These are phyloP conservation scores for Trichoderma semiorbis DNA, from an alignment of 2,329 filamentous ascomycete species.

Conservation along the genomic window DNA sequence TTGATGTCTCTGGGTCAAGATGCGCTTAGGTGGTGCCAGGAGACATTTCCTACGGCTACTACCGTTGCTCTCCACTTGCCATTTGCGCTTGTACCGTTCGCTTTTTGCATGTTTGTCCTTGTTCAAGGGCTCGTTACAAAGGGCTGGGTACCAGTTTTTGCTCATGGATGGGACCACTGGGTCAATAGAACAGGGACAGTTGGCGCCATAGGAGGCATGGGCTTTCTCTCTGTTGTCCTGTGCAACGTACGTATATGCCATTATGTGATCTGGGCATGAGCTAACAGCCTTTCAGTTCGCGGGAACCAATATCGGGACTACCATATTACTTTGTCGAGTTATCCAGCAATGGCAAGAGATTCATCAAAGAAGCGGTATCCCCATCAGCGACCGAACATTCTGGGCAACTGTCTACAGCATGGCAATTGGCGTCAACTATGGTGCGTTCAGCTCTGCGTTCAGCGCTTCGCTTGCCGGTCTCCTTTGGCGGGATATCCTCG, in stretches of 20 bases:
- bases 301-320: slow-evolving; percentile 73
- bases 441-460: slow-evolving; percentile 69
- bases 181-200: slow-evolving; percentile 65
- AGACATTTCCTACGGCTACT: slow-evolving; percentile 67
- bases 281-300: slow-evolving; percentile 53
- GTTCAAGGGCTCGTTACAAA: slow-evolving; percentile 71
- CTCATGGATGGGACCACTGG: slow-evolving; percentile 71
- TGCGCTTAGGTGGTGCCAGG: slow-evolving; percentile 56
- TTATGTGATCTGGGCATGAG: not conserved
- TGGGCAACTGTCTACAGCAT: slow-evolving; percentile 73
- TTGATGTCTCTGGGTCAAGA: slow-evolving; percentile 49
- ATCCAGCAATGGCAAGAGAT: slow-evolving; percentile 67
- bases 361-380: slow-evolving; percentile 41
- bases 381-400: slow-evolving; percentile 63
- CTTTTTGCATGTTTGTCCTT: slow-evolving; percentile 71
- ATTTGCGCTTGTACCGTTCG: slow-evolving; percentile 65
- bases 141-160: slow-evolving; percentile 71
- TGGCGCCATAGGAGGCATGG: slow-evolving; percentile 69
- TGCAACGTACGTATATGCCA: slow-evolving; percentile 59
- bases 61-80: slow-evolving; percentile 65
- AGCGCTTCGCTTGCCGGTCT: slow-evolving; percentile 69
- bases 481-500: slow-evolving; percentile 68
- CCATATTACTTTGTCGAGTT: slow-evolving; percentile 67
- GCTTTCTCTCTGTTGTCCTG: slow-evolving; percentile 65
- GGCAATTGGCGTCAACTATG: slow-evolving; percentile 72